Conservation (phyloP, 2,329 filamentous ascomycete genomes). For the Neurospora sp. region DNA sequence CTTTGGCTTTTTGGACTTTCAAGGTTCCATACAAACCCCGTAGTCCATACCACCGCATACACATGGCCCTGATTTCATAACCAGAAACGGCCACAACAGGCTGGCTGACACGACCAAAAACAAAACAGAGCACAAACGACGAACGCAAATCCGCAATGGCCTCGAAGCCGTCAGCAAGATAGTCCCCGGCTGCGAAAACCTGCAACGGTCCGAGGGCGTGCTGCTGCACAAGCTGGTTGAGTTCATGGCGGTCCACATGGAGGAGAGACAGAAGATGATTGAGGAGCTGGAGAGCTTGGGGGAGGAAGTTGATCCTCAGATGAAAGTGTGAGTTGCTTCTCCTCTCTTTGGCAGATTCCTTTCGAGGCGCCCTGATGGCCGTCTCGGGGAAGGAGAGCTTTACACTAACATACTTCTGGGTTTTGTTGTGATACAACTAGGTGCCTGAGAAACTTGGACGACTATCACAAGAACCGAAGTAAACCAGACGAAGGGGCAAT, state of each 20-base stretch:
- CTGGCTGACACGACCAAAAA: background rate
- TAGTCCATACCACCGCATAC: background rate
- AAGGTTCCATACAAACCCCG: background rate
- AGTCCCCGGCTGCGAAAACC: slow-evolving; percentile 72
- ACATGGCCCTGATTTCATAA: background rate
- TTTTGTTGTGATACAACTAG: background rate
- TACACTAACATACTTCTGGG: no score
- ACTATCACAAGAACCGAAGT: background rate
- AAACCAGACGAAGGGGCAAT: background rate
- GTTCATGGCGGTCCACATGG: slow-evolving; percentile 51
- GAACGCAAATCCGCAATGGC: slow-evolving; percentile 62
- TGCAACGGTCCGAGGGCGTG: slow-evolving; percentile 74
- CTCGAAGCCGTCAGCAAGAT: slow-evolving; percentile 74
- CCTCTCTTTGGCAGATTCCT: background rate
- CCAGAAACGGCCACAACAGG: background rate
- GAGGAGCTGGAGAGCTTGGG: slow-evolving; percentile 49
- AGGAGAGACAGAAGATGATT: slow-evolving; percentile 48
- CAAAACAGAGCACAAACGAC: slow-evolving; percentile 25
- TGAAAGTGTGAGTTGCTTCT: slow-evolving; percentile 15
- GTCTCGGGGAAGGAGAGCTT: background rate
- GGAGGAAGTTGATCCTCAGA: slow-evolving; percentile 37
- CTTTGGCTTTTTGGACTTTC: background rate
- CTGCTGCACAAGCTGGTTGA: slow-evolving; percentile 67
- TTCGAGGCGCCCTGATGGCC: background rate
- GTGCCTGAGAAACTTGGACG: background rate